Evolutionary conservation across 2,329 filamentous ascomycete species (phyloP), one percentile per base, ranked within the genome.

Genomic region (Didymella lethalis): DNA sequence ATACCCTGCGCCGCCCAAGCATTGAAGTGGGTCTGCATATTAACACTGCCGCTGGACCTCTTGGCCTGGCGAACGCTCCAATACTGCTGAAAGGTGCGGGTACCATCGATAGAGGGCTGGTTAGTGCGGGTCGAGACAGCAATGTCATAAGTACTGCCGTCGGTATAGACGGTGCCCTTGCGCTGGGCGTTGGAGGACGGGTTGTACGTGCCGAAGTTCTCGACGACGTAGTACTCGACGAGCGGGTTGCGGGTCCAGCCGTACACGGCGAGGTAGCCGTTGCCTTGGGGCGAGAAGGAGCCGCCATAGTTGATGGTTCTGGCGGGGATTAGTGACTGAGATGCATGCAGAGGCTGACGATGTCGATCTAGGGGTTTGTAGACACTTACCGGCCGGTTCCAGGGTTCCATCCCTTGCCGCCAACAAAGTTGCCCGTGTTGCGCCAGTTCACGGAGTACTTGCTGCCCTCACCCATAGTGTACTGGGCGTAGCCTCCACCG

Each of bases 141-240:
- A 40, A 86, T 76, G 54, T 83, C 77, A 71, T 86, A 87, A 1
- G 77, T 80, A 11, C 80, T 79, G 45, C 84, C 84, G 32, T 85
- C 84, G 23, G 73, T 77, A 10, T 77, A 80, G 61, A 86, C 78
- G 49, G 79, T 81, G 20, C 84, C 84, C 62, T 81, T 81, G 53
- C 75, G 68, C 4, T 78, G 79, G 36, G 68, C 45, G 20, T 75
- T 80, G 62, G 79, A 78, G 63, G 77, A 76, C 6, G 82, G 81
- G 26, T 78, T 79, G 58, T 80, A 77, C 56, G 78, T 76, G 44
- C 80, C 82, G 64, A 80, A 82, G 10, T 76, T 75, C 61, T 86
- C 84, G 61, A 86, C 77, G 58, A 86, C 80, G 73, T 86, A 86
- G 77, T 85, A 86, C 63, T 86, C 84, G 64, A 85, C 77, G 11